Evolutionary conservation across 2,329 filamentous ascomycete genomes (phyloP).

Genomic region (Acrocalymma vagum): DNA sequence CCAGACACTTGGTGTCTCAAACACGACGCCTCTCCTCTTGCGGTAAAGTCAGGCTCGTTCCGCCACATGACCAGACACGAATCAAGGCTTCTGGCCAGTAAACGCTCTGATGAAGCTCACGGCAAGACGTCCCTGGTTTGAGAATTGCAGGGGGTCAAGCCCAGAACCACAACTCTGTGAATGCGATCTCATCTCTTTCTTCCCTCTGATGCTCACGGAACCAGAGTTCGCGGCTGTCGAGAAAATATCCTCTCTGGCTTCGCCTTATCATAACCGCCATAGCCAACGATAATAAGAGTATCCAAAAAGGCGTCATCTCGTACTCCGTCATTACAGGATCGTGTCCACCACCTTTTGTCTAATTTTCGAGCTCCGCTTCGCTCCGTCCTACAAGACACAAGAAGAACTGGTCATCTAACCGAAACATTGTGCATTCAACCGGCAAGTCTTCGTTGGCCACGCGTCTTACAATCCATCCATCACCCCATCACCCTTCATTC

Average conservation of each 20-base stretch:
- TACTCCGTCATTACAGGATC: conserved; percentile 11
- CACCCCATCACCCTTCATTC: conserved; percentile 4
- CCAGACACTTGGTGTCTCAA: conserved; percentile 38
- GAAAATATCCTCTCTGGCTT: conserved; percentile 15
- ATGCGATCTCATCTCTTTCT: too few species aligned
- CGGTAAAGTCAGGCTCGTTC: conserved; percentile 9
- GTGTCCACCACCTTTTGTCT: conserved; percentile 1
- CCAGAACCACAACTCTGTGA: conserved; percentile 18
- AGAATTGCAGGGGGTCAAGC: conserved; percentile 22
- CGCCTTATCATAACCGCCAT: conserved; percentile 12
- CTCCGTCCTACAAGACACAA: conserved; percentile 2
- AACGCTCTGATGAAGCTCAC: conserved; percentile 17
- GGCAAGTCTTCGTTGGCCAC: conserved; percentile 13
- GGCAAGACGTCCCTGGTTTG: conserved; percentile 23
- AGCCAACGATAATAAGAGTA: conserved; percentile 6
- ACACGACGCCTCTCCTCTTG: too few species aligned
- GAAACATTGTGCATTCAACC: conserved; percentile 30
- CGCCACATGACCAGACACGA: conserved; percentile 33
- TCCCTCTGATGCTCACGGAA: conserved; percentile 10
- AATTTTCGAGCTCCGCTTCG: conserved; percentile 12
- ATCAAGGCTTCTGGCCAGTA: too few species aligned
- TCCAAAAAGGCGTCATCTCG: conserved; percentile 10
- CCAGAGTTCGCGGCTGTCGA: conserved; percentile 14
- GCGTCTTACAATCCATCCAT: conserved; percentile 12
- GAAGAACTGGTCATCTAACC: conserved; percentile 20